Base-by-base conservation (phyloP, 306 rosid species). In the Vigna nakashimae region DNA sequence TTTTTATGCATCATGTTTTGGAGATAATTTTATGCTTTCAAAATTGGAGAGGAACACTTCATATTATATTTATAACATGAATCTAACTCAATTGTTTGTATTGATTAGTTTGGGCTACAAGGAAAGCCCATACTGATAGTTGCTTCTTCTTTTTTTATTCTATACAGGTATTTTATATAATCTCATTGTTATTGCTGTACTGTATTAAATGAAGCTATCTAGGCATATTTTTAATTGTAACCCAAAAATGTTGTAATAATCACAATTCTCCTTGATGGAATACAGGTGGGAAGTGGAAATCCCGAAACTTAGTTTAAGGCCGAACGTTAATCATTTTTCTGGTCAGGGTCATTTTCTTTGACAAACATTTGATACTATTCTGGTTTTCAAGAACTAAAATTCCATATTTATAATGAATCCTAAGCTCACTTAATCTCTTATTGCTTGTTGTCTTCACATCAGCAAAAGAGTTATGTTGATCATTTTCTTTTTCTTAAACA, bases 11-110 rank as follows among this genome's bases (percentile, higher is more conserved):
- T 65, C 52, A 51, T 49, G 46, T n/a, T 76, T 60, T 22, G 65
- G 38, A 79, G 15, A 63, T 40, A 17, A 11, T 77, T 6, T 69
- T 43, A 32, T 69, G 63, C 38, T 26, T 69, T 48, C 38, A 59
- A 49, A 26, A 18, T 58, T 17, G 22, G 68, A 32, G 15, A 1
- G 63, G 57, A 12, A 49, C 38, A 14, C 32, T 40, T 11, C 32
- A 57, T 4, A 57, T 68, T 57, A 50, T 67, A 32, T 3, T 17
- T n/a, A 2, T 5, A 32, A 45, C 3, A n/a, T 10, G 51, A 53
- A 52, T 28, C 38, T 36, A 24, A 24, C 17, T 24, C 2, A 24
- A 36, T n/a, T 20, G 22, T 50, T 71, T 71, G 45, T 9, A 30
- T 18, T 7, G 7, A 30, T 18, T 7, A 13, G 43, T 64, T 64